Conservation (phyloP, 768 basidiomycete genomes). For the Lentinus tigrinus region DNA sequence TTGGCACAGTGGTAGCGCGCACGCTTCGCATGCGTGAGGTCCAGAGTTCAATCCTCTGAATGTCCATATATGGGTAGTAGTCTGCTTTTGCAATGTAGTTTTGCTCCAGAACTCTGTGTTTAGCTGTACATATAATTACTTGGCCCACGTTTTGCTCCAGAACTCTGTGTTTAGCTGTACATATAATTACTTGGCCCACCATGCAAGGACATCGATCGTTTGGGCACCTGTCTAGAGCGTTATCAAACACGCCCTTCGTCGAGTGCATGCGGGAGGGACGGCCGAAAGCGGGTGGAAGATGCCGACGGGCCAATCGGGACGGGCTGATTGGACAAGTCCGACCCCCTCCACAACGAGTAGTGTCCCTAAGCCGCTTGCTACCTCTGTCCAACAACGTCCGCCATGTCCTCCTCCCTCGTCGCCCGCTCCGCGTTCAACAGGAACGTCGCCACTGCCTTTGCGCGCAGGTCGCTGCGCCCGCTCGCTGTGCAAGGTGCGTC, state of each 20-base stretch:
- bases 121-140: too few species aligned
- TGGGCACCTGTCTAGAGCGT: too few species aligned
- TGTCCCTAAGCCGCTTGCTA: background rate
- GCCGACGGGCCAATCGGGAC: constrained; percentile 18
- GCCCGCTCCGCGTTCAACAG: constrained; percentile 49
- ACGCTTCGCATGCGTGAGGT: constrained; percentile 37
- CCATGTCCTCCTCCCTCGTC: constrained; percentile 51
- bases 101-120: too few species aligned
- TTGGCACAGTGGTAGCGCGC: constrained; percentile 39
- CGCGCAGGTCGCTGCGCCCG: constrained; percentile 40
- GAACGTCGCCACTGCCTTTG: constrained; percentile 36
- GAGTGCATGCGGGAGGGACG: constrained; percentile 1
- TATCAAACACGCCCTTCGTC: too few species aligned
- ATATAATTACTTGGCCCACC: too few species aligned
- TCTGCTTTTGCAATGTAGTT: too few species aligned
- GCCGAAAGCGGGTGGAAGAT: constrained; percentile 13
- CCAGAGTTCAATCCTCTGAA: constrained; percentile 32
- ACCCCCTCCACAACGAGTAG: constrained; percentile 6
- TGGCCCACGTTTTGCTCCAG: too few species aligned
- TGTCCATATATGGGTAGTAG: constrained; percentile 15
- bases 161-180: too few species aligned
- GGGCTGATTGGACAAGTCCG: constrained; percentile 7
- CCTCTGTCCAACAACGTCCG: constrained; percentile 21
- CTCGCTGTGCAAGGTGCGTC: constrained; percentile 41
- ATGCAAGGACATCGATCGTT: too few species aligned